Conservation (phyloP, 1,284 basidiomycete genomes). For the Trametes polyzona region DNA sequence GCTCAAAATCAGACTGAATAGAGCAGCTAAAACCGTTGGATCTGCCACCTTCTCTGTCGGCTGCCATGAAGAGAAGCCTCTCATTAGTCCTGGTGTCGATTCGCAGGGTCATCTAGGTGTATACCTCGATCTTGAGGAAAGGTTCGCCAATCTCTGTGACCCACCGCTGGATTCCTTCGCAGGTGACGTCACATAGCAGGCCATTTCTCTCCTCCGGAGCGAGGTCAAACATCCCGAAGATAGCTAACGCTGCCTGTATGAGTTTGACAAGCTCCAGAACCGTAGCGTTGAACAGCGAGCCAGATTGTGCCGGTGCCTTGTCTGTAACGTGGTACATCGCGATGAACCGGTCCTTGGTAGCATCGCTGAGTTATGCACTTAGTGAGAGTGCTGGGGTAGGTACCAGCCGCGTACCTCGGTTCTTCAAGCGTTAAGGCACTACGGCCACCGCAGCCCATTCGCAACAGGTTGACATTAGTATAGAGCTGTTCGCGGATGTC, state of each 20-base stretch:
- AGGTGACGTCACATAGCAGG: slow-evolving; percentile 73
- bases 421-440: slow-evolving; percentile 77
- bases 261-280: slow-evolving; percentile 77
- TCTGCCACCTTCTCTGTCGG: slow-evolving; percentile 74
- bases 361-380: slow-evolving; percentile 49
- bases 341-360: slow-evolving; percentile 77
- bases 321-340: slow-evolving; percentile 67
- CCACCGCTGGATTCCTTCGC: slow-evolving; percentile 72
- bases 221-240: slow-evolving; percentile 67
- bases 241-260: slow-evolving; percentile 65
- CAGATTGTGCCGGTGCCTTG: slow-evolving; percentile 33
- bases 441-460: slow-evolving; percentile 78
- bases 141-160: slow-evolving; percentile 63
- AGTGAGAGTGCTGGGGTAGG: too few species aligned
- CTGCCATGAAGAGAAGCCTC: slow-evolving; percentile 36
- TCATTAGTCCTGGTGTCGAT: neutral
- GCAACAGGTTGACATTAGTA: slow-evolving; percentile 75
- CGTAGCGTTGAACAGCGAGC: slow-evolving; percentile 53
- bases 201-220: slow-evolving; percentile 56
- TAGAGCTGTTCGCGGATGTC: slow-evolving; percentile 67
- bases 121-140: slow-evolving; percentile 63
- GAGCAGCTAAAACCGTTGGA: slow-evolving; percentile 66
- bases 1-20: slow-evolving; percentile 68
- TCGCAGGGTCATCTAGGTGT: slow-evolving; percentile 17
- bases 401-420: slow-evolving; percentile 53